A percentile compares a stretch with the other conserved stretches of the same genome.
These are phyloP conservation scores for Lumnitzera littorea DNA, from an alignment of 345 rosid species.

Conservation along the genomic window DNA sequence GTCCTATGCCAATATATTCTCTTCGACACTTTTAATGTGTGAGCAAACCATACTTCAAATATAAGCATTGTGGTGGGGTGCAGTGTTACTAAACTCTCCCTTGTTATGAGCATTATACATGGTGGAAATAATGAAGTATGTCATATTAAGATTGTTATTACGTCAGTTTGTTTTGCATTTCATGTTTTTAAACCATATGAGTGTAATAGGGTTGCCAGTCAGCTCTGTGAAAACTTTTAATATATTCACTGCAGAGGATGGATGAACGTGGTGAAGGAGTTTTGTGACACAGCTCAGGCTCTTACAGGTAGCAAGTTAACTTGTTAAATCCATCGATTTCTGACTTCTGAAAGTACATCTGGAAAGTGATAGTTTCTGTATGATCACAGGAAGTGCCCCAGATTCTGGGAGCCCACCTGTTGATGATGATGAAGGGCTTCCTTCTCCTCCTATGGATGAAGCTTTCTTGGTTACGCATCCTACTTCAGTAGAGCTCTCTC, in stretches of 20 bases:
- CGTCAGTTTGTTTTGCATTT: no score
- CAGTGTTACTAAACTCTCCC: no score
- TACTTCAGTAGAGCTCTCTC: conserved; percentile 61
- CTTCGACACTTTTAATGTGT: no score
- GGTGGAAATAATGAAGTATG: no score
- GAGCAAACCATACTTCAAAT: no score
- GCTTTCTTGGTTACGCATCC: conserved; percentile 67
- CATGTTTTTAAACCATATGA: no score
- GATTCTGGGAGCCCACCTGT: conserved; percentile 75
- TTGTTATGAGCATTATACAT: no score
- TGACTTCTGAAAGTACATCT: conserved; percentile 5
- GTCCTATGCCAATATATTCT: no score
- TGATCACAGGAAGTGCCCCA: conserved; percentile 56
- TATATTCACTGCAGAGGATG: conserved; percentile 43
- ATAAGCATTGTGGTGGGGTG: no score
- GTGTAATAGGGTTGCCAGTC: no score
- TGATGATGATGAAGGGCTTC: conserved; percentile 68
- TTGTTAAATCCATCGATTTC: neutral
- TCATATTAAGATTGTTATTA: no score
- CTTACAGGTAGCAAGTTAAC: conserved; percentile 35
- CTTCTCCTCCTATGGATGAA: conserved; percentile 89
- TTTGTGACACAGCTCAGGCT: conserved; percentile 54
- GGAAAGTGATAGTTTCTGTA: no score
- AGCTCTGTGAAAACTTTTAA: neutral
- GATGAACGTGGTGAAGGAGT: conserved; percentile 84